Percentiles rank a stretch among this genome's conserved stretches.
phyloP scores from a whole-genome alignment of 495 filamentous ascomycete species.

The Beverwykella pulmonaria region DNA sequence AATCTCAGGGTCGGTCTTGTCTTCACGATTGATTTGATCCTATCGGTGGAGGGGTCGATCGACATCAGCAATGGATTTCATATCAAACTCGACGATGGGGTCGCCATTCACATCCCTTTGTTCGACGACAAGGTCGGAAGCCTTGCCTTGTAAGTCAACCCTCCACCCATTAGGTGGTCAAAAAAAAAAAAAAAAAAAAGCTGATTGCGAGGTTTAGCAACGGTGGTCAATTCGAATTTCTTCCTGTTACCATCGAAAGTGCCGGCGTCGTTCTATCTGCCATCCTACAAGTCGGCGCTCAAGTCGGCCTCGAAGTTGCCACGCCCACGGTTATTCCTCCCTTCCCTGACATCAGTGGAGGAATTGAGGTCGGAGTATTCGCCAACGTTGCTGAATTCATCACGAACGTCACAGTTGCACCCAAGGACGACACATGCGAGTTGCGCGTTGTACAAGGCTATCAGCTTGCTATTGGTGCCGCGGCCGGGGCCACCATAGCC shows the following conservation, averaged over 20 bases:
- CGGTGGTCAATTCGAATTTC: slow-evolving; percentile 59
- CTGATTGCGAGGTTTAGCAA: too few relatives aligned
- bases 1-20: slow-evolving; percentile 50
- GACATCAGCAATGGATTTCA: slow-evolving; percentile 58
- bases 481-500: slow-evolving; percentile 55
- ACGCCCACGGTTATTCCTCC: slow-evolving; percentile 3
- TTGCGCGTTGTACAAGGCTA: slow-evolving; percentile 53
- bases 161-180: not conserved
- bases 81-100: slow-evolving; percentile 50
- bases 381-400: slow-evolving; percentile 58
- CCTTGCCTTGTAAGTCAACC: slow-evolving; percentile 21
- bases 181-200: too few relatives aligned
- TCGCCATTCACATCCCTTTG: slow-evolving; percentile 15
- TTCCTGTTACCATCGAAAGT: slow-evolving; percentile 54
- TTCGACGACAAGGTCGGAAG: slow-evolving; percentile 23
- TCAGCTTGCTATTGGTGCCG: slow-evolving; percentile 54
- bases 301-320: slow-evolving; percentile 50
- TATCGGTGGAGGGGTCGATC: slow-evolving; percentile 51
- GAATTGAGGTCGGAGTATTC: slow-evolving; percentile 53
- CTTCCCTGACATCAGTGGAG: slow-evolving; percentile 34
- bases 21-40: slow-evolving; percentile 53
- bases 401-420: slow-evolving; percentile 49
- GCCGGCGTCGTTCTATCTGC: slow-evolving; percentile 48
- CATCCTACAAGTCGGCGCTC: slow-evolving; percentile 50
- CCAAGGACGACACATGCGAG: slow-evolving; percentile 48